Base-by-base conservation (phyloP, 2,329 filamentous ascomycete species). In the Gnomoniopsis sp. region DNA sequence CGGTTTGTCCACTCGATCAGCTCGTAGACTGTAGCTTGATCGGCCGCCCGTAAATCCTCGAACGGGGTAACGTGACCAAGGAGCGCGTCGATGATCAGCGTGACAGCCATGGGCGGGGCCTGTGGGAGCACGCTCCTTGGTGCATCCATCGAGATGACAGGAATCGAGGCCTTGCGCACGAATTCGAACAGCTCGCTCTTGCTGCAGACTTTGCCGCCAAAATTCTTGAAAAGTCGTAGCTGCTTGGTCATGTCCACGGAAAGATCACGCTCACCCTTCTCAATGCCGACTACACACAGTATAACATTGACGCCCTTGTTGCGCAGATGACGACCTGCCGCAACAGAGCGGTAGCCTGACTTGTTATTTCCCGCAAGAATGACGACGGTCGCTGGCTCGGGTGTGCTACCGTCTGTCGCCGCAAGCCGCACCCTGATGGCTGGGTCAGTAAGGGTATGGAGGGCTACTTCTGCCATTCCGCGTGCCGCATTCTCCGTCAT, bases 321-420 rank as follows among this genome's bases (percentile, higher is more conserved):
- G 53, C 90, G 86, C 10, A 98, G 82, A 71, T 98, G 93, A 4
- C 95, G 86, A 30, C 88, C 92, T 3, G 92, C 92, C 15, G 91
- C 90, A 55, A 98, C 81, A 3, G 92, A 91, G 59, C 93, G 84
- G 41, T 90, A 88, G 43, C 93, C 93, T 1, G 88, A 92, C 65
- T 91, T 91, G 72, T 96, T 93, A 72, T 97, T 98, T n/a, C 95
- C 93, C 0, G 91, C 93, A n/a, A 98, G 80, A 7, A 98, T 85
- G 22, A 96, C 86, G 34, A 86, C 76, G 0, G 79, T 78, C 57
- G 69, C 63, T 30, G 74, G 65, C 6, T 64, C 62, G 36, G n/a
- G 56, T 53, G 61, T 55, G 23, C 44, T 46, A 22, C 47, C 26
- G 61, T 72, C 49, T 67, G 70, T 77, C 51, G 70, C 80, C 49